Evolutionary conservation across 208 protist species (phyloP).

Genomic region (Crithidia bombi): DNA sequence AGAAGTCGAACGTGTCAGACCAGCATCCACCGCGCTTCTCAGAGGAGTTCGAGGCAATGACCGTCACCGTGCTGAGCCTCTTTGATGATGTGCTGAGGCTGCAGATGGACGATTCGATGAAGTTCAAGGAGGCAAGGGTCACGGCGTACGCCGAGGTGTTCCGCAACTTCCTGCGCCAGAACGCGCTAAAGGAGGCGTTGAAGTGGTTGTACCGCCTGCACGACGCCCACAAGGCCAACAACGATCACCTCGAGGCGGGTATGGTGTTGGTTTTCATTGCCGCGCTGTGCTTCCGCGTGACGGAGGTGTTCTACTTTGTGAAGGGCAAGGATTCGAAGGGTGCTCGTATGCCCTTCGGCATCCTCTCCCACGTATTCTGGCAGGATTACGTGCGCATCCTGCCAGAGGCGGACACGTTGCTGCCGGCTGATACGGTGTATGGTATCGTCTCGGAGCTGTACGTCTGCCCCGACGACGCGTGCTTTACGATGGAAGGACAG

Average conservation of each 20-base stretch:
- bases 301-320: constrained; percentile 85
- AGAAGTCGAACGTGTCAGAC: constrained; percentile 37
- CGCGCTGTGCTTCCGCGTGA: constrained; percentile 85
- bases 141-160: constrained; percentile 87
- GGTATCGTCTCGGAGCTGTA: constrained; percentile 79
- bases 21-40: constrained; percentile 58
- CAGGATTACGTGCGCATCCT: constrained; percentile 92
- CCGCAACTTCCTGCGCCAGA: constrained; percentile 80
- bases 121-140: constrained; percentile 79
- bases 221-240: constrained; percentile 77
- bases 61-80: constrained; percentile 69
- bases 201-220: constrained; percentile 89
- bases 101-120: constrained; percentile 77
- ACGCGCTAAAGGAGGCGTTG: constrained; percentile 76
- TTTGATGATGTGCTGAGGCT: constrained; percentile 85
- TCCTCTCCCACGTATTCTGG: constrained; percentile 86
- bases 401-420: constrained; percentile 70
- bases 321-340: constrained; percentile 71
- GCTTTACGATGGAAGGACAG: constrained; percentile 87
- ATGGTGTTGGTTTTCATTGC: constrained; percentile 89
- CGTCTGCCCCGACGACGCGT: constrained; percentile 77
- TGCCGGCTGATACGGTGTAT: constrained; percentile 75
- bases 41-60: constrained; percentile 75
- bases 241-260: constrained; percentile 77
- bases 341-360: constrained; percentile 71